These are phyloP conservation scores for Lepiota brunneoincarnata DNA, from an alignment of 768 basidiomycete species.

Conservation along the genomic window DNA sequence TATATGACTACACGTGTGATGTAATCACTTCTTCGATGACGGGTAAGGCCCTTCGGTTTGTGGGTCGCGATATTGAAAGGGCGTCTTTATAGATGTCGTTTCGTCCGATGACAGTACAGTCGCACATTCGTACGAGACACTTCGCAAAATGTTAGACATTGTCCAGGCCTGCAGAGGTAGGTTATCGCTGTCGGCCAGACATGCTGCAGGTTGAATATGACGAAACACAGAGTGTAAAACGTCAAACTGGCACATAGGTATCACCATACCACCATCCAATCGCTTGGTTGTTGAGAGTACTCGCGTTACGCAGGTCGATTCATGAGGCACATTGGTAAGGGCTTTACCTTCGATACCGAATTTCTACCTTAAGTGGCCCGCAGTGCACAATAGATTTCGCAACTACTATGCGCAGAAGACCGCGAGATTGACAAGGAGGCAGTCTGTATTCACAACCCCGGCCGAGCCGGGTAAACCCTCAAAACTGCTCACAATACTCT, in stretches of 20 bases:
- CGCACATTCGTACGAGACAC: neutral
- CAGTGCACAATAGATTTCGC: slow-evolving; percentile 1
- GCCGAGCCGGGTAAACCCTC: neutral
- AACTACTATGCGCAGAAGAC: slow-evolving; percentile 3
- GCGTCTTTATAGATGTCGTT: neutral
- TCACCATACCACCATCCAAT: neutral
- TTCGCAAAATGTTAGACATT: slow-evolving; percentile 2
- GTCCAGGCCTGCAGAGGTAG: neutral
- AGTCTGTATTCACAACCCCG: neutral
- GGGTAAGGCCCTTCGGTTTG: neutral
- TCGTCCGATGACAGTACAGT: neutral
- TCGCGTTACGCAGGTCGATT: neutral
- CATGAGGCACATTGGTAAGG: slow-evolving; percentile 1
- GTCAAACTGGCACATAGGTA: slow-evolving; percentile 12
- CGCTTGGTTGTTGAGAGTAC: neutral
- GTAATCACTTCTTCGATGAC: slow-evolving; percentile 2
- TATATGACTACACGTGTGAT: slow-evolving; percentile 1
- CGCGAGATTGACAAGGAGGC: neutral
- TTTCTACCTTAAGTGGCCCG: neutral
- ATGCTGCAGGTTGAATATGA: neutral
- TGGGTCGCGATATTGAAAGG: neutral
- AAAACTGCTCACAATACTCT: neutral
- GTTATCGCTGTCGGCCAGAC: neutral
- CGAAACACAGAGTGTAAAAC: neutral
- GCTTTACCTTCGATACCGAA: too few relatives aligned